Percentiles rank a stretch among this genome's conserved stretches.
These are phyloP conservation scores for Bimuria novae-zelandiae DNA, from an alignment of 2,329 filamentous ascomycete species.

Conservation along the genomic window DNA sequence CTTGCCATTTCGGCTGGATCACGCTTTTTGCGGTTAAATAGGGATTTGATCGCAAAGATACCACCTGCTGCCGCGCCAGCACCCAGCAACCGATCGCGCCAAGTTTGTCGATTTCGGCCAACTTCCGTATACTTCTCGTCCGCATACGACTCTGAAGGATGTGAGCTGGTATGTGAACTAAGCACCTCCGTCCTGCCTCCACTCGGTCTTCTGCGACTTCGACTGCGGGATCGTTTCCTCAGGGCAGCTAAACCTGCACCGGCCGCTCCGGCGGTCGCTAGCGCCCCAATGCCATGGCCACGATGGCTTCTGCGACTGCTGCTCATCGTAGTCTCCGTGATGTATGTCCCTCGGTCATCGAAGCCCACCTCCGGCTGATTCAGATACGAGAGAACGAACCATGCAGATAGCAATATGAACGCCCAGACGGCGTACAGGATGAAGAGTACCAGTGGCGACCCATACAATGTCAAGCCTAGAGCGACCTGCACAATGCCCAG, in stretches of 20 bases:
- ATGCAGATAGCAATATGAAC: conserved; percentile 71
- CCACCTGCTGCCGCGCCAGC: conserved; percentile 49
- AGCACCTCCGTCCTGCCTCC: conserved; percentile 36
- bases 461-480: conserved; percentile 87
- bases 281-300: conserved; percentile 48
- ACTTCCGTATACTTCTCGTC: conserved; percentile 51
- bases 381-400: conserved; percentile 79
- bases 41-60: conserved; percentile 56
- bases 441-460: conserved; percentile 83
- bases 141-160: conserved; percentile 39
- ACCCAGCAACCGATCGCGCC: conserved; percentile 53
- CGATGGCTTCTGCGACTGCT: conserved; percentile 42
- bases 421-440: conserved; percentile 83
- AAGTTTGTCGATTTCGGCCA: conserved; percentile 41
- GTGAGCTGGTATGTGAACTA: conserved; percentile 43
- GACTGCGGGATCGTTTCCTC: conserved; percentile 48
- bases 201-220: conserved; percentile 39
- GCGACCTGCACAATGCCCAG: conserved; percentile 87
- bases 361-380: conserved; percentile 60
- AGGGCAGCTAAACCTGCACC: conserved; percentile 63
- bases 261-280: conserved; percentile 60
- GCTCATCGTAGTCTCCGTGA: conserved; percentile 58
- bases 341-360: conserved; percentile 62
- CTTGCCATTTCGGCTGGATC: conserved; percentile 55
- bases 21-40: conserved; percentile 58